Conservation (phyloP, 257 asterid genomes). For the Nemophila menziesii region DNA sequence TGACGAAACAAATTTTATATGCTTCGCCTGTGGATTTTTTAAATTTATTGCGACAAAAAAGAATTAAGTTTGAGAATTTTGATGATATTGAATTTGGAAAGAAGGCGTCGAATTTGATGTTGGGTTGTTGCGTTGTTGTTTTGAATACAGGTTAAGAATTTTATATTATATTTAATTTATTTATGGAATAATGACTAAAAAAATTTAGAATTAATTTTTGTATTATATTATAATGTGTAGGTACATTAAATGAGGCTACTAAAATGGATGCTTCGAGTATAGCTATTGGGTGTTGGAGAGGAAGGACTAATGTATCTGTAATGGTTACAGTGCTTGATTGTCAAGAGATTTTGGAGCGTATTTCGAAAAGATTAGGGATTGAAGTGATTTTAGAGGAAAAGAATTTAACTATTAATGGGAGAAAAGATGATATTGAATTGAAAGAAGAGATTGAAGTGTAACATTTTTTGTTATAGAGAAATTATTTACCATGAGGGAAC, state of each 20-base stretch:
- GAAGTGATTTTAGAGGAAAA: conserved; percentile 13
- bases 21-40: conserved; percentile 69
- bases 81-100: conserved; percentile 46
- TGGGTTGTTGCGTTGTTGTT: conserved; percentile 81
- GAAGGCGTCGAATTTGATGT: conserved; percentile 52
- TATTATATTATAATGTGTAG: conserved; percentile 42
- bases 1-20: conserved; percentile 64
- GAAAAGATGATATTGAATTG: conserved; percentile 12
- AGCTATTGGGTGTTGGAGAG: conserved; percentile 93
- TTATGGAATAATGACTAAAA: too few relatives aligned
- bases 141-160: conserved; percentile 47
- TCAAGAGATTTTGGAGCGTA: conserved; percentile 66
- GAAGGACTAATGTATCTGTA: conserved; percentile 56
- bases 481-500: too few relatives aligned
- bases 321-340: conserved; percentile 78
- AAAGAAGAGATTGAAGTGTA: conserved; percentile 8
- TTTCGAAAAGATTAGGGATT: conserved; percentile 23
- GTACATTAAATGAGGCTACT: conserved; percentile 23
- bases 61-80: conserved; percentile 62
- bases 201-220: not conserved
- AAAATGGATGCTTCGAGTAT: conserved; percentile 41
- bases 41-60: conserved; percentile 70
- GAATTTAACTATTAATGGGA: conserved; percentile 11
- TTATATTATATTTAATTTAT: conserved; percentile 1
- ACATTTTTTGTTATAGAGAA: not conserved